Evolutionary conservation across 106 monocot species (phyloP).

Genomic region (Dendrobium catenatum): DNA sequence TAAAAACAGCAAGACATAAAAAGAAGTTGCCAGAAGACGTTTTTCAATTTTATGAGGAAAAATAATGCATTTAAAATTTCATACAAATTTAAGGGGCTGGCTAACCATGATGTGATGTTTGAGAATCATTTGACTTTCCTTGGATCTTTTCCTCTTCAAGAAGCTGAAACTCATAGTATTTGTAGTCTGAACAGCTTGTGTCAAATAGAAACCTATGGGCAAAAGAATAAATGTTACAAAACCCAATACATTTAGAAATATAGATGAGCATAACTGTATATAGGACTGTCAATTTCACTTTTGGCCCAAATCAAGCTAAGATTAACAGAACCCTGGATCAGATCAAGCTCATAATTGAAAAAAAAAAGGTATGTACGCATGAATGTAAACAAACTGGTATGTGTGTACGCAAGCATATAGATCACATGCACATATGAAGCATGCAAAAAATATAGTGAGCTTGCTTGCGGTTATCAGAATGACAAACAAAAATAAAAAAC

Average conservation of each 20-base stretch:
- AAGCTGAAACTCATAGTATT: slow-evolving; percentile 77
- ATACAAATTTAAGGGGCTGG: neutral
- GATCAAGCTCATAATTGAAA: neutral
- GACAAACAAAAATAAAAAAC: no score
- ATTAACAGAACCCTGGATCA: neutral
- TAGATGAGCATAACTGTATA: neutral
- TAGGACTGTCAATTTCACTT: neutral
- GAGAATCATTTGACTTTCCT: slow-evolving; percentile 47
- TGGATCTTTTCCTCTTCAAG: slow-evolving; percentile 68
- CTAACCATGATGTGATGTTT: slow-evolving; percentile 43
- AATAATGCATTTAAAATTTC: neutral
- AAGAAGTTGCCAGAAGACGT: neutral
- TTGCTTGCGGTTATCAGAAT: no score
- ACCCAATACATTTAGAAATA: neutral
- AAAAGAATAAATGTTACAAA: neutral
- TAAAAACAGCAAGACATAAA: neutral
- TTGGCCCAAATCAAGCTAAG: neutral
- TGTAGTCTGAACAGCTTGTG: slow-evolving; percentile 65
- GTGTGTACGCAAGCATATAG: neutral
- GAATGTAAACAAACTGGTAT: neutral
- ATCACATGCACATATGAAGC: no score
- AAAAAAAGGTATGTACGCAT: neutral
- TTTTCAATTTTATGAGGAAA: neutral
- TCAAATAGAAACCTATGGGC: slow-evolving; percentile 91
- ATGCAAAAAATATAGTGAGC: no score